Conservation (phyloP, 2,329 filamentous ascomycete genomes). For the Alternaria novae-zelandiae region DNA sequence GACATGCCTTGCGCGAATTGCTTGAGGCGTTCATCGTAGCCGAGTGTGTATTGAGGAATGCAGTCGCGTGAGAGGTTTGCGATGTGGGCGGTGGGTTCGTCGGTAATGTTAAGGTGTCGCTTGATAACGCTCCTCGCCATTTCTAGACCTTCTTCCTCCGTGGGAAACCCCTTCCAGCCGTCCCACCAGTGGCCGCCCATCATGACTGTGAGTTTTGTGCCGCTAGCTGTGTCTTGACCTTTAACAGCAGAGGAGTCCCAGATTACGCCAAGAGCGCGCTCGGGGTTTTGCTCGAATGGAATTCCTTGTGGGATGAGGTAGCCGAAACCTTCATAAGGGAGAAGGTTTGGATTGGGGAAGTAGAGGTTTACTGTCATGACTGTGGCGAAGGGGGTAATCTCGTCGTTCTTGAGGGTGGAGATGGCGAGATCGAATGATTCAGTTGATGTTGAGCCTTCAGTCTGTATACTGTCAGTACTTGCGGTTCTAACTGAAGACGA, state of each 20-base stretch:
- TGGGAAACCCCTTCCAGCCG: constrained; percentile 66
- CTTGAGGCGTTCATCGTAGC: constrained; percentile 71
- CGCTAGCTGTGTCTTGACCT: constrained; percentile 63
- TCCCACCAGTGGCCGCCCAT: constrained; percentile 94
- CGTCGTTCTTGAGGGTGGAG: constrained; percentile 50
- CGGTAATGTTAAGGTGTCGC: constrained; percentile 75
- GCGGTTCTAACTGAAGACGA: not conserved
- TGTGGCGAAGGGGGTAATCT: constrained; percentile 69
- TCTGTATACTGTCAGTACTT: constrained; percentile 22
- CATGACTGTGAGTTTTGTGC: constrained; percentile 93
- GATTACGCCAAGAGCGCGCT: constrained; percentile 85
- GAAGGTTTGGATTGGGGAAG: constrained; percentile 70
- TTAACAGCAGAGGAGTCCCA: constrained; percentile 78
- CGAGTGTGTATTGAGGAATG: constrained; percentile 89
- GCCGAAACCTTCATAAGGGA: constrained; percentile 78
- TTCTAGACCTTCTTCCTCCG: constrained; percentile 67
- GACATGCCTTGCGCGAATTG: constrained; percentile 62
- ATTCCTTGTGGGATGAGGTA: constrained; percentile 86
- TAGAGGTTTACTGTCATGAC: constrained; percentile 94
- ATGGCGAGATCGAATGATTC: constrained; percentile 39
- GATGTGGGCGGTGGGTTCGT: constrained; percentile 65
- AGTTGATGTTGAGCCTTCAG: constrained; percentile 15
- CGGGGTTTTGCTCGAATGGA: constrained; percentile 74
- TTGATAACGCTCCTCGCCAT: constrained; percentile 74
- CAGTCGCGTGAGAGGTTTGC: constrained; percentile 72